These are phyloP conservation scores for Jacaranda copaia DNA, from an alignment of 257 asterid genomes.

Conservation along the genomic window DNA sequence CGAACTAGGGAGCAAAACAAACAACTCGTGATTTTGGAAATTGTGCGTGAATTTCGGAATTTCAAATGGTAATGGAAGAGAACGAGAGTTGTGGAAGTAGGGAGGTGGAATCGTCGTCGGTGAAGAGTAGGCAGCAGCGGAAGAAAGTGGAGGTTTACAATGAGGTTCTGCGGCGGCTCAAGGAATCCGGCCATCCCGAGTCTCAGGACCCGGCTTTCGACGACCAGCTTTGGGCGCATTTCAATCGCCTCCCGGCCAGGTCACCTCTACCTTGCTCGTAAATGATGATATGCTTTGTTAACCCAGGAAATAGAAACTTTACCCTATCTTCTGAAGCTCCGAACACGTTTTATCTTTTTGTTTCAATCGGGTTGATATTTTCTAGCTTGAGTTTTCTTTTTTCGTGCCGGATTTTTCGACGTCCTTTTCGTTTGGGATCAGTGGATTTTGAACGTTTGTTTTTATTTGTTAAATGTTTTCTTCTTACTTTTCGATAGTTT, in stretches of 20 bases:
- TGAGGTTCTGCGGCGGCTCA: slow-evolving; percentile 76
- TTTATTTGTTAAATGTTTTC: not conserved
- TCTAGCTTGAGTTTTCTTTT: not conserved
- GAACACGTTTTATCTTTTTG: not conserved
- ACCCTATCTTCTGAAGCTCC: not conserved
- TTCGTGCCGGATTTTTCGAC: not conserved
- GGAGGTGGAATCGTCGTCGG: slow-evolving; percentile 48
- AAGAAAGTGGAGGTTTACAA: slow-evolving; percentile 71
- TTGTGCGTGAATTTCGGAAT: slow-evolving; percentile 19
- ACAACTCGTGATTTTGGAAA: slow-evolving; percentile 12
- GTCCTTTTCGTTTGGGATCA: not conserved
- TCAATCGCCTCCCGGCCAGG: slow-evolving; percentile 81
- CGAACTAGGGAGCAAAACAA: slow-evolving; percentile 7
- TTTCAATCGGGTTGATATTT: not conserved
- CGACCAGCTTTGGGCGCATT: slow-evolving; percentile 78
- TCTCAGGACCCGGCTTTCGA: slow-evolving; percentile 58
- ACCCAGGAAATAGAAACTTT: not conserved
- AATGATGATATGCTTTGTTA: not conserved
- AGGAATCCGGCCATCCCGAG: slow-evolving; percentile 55
- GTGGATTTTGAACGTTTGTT: not conserved
- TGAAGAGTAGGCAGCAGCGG: slow-evolving; percentile 48
- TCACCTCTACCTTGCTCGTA: slow-evolving; percentile 32
- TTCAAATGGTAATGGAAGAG: slow-evolving; percentile 67
- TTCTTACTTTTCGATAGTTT: slow-evolving; percentile 1
- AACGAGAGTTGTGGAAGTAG: slow-evolving; percentile 74